Conservation (phyloP, 2,329 filamentous ascomycete genomes). For the Botrytis galanthina region DNA sequence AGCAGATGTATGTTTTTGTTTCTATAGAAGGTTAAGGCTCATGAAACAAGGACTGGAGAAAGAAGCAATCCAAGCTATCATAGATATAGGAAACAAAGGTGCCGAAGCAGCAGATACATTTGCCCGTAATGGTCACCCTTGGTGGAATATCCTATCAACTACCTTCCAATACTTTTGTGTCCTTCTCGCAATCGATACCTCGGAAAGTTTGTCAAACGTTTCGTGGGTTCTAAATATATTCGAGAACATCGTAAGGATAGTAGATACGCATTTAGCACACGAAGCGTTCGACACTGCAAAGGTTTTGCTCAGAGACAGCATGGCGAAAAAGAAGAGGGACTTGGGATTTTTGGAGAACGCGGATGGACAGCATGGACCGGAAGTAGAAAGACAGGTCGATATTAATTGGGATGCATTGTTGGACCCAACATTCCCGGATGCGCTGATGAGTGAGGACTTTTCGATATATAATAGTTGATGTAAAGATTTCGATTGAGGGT, state of each 20-base stretch:
- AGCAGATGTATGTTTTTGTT: conserved; percentile 31
- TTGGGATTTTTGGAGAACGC: conserved; percentile 25
- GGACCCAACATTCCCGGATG: conserved; percentile 24
- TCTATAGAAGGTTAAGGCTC: conserved; percentile 26
- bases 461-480: conserved; percentile 10
- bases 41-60: conserved; percentile 17
- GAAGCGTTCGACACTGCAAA: conserved; percentile 30
- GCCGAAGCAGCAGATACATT: conserved; percentile 27
- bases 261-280: conserved; percentile 26
- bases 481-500: not conserved
- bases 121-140: conserved; percentile 23
- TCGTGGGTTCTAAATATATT: conserved; percentile 27
- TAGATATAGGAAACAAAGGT: conserved; percentile 18
- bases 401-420: conserved; percentile 32
- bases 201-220: conserved; percentile 27
- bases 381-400: conserved; percentile 18
- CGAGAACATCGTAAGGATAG: conserved; percentile 22
- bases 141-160: conserved; percentile 31
- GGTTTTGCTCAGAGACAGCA: conserved; percentile 28
- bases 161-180: conserved; percentile 32
- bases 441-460: conserved; percentile 17
- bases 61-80: conserved; percentile 1
- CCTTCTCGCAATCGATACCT: conserved; percentile 27
- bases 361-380: conserved; percentile 6
- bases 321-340: conserved; percentile 26